Percentiles rank a stretch among this genome's conserved stretches.
Conservation (phyloP, 2,329 filamentous ascomycete genomes). For the Colletotrichum godetiae region DNA sequence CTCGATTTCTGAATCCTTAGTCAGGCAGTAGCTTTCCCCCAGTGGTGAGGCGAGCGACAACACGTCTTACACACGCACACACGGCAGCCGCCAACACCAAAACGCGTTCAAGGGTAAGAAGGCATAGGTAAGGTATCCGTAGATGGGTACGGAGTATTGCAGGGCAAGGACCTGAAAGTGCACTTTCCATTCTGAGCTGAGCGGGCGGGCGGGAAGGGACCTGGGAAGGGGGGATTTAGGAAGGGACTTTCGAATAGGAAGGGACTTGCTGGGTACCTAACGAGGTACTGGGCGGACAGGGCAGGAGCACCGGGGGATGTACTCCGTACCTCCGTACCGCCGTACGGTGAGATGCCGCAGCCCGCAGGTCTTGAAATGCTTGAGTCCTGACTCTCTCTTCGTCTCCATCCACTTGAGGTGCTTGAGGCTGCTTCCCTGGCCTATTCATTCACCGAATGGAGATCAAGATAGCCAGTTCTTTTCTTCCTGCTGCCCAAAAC, state of each 20-base stretch:
- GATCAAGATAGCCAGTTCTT: background rate
- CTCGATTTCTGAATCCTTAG: slow-evolving; percentile 2
- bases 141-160: background rate
- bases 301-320: background rate
- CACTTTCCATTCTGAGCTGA: background rate
- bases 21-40: background rate
- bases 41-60: background rate
- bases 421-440: background rate
- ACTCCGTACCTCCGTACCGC: background rate
- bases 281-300: too few species aligned
- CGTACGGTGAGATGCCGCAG: background rate
- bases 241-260: background rate
- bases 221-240: background rate
- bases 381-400: background rate
- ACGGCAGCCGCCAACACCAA: background rate
- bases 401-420: background rate
- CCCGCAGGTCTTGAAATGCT: too few species aligned
- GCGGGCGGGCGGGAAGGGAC: background rate
- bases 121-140: too few species aligned
- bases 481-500: background rate
- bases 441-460: background rate
- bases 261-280: background rate
- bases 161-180: background rate
- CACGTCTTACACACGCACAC: background rate
- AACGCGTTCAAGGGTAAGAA: background rate